These are phyloP conservation scores for Aspergillus felis DNA, from an alignment of 2,329 filamentous ascomycete species.

Conservation along the genomic window DNA sequence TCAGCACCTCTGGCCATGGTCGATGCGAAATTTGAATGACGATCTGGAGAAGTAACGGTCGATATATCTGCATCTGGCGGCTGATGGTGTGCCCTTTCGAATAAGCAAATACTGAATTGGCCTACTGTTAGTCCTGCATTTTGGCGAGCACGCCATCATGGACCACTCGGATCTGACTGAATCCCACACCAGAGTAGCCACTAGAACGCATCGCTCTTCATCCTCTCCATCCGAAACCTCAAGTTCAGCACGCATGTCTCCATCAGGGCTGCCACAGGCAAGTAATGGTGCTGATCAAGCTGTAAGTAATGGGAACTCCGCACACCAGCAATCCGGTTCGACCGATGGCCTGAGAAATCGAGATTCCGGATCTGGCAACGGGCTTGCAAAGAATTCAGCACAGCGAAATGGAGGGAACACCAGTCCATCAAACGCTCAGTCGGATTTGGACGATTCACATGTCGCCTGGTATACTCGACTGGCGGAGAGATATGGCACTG, in stretches of 20 bases:
- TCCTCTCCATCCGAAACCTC: conserved; percentile 12
- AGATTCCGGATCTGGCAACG: conserved; percentile 9
- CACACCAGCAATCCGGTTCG: conserved; percentile 30
- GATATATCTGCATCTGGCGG: background rate
- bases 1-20: background rate
- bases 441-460: conserved; percentile 13
- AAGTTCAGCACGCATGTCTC: conserved; percentile 19
- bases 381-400: conserved; percentile 8
- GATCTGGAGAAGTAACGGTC: background rate
- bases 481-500: conserved; percentile 57
- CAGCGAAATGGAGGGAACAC: conserved; percentile 4
- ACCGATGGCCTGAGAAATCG: conserved; percentile 22
- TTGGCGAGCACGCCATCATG: conserved; percentile 34
- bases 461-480: conserved; percentile 46
- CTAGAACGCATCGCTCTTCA: conserved; percentile 21
- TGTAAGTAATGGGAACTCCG: conserved; percentile 19
- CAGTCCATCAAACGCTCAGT: conserved; percentile 3
- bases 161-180: conserved; percentile 26
- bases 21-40: background rate
- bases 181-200: conserved; percentile 15
- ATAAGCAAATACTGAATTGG: background rate
- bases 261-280: conserved; percentile 13
- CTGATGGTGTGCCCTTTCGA: background rate
- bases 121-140: conserved; percentile 2
- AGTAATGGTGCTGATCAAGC: conserved; percentile 33